Base-by-base conservation (phyloP, 163 green algal genomes). In the Volvox carteri region DNA sequence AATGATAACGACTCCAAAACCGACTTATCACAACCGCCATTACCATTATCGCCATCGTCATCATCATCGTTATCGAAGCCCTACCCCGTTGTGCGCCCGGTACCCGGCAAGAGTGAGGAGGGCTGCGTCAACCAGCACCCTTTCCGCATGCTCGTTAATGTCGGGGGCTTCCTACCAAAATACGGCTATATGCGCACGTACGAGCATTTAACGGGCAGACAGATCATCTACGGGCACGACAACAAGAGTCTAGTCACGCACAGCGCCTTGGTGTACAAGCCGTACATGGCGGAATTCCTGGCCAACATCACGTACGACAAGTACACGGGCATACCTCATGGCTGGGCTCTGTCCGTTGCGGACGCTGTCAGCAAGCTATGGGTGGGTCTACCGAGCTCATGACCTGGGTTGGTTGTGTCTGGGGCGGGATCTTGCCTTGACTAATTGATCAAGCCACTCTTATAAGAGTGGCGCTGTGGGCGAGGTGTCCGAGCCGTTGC, bases 201-300 rank as follows among this genome's bases (percentile, higher is more conserved):
- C 52, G 35, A 85, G 33, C 23, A n/a, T n/a, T 52, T 85, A 11
- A 85, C 76, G 18, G 76, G 76, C 7, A n/a, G 25, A 21, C 4
- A 33, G 12, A 75, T 85, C 23, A 58, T 85, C 2, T 52, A 58
- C 23, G 56, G 23, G 18, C 35, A 37, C 35, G 50, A 72, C 33
- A 50, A 50, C 35, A 56, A 35, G 4, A 85, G 78, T 28, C 28
- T 85, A 4, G 78, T 85, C 16, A 33, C 78, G 1, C 78, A 85
- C 56, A 50, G 68, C 78, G 58, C n/a, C 4, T 39, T 85, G 56
- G 78, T 85, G 8, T 75, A 85, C 39, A n/a, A 28, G 37, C 78
- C 78, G 30, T 62, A 75, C 54, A 74, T 85, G 78, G 54, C 78
- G 37, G 35, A 74, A 14, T 85, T 85, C 56, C 78, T 85, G 54